Evolutionary conservation across 352 stramenopile genomes (phyloP).

Genomic region (Pythium chondricola): DNA sequence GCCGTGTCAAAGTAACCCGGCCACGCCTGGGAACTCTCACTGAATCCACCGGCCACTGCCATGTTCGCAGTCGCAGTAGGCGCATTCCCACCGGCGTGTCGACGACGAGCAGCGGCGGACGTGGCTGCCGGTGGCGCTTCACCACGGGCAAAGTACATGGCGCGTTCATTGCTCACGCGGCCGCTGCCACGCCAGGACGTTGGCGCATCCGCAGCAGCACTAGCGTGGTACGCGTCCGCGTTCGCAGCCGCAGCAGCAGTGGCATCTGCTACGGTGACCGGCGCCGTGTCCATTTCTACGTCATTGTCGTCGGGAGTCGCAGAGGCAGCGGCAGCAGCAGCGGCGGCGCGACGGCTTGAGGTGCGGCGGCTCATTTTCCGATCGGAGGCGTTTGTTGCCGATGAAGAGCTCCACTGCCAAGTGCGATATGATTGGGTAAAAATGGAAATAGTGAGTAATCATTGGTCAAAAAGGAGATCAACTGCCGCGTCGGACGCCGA

Average conservation of each 20-base stretch:
- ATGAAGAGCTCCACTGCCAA: background rate
- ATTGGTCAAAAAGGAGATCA: too few species aligned
- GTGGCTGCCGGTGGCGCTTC: slow-evolving; percentile 15
- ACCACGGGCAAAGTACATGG: slow-evolving; percentile 28
- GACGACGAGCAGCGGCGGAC: slow-evolving; percentile 7
- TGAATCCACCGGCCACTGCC: background rate
- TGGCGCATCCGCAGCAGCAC: background rate
- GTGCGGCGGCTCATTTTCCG: slow-evolving; percentile 12
- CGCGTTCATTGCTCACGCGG: slow-evolving; percentile 18
- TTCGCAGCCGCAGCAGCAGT: background rate
- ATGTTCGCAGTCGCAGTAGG: background rate
- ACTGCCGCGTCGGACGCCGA: slow-evolving; percentile 11
- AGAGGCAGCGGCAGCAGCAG: too few species aligned
- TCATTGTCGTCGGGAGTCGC: background rate
- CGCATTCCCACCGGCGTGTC: background rate
- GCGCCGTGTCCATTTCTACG: background rate
- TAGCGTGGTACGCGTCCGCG: background rate
- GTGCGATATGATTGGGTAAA: slow-evolving; percentile 18
- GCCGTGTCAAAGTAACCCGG: slow-evolving; percentile 76
- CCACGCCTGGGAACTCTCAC: slow-evolving; percentile 28
- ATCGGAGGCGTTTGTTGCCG: background rate
- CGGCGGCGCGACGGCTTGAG: background rate
- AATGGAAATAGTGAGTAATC: too few species aligned
- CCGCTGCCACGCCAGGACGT: slow-evolving; percentile 15
- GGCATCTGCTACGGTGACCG: background rate